phyloP scores from a whole-genome alignment of 2,329 filamentous ascomycete species.

The Pseudogymnoascus destructans region DNA sequence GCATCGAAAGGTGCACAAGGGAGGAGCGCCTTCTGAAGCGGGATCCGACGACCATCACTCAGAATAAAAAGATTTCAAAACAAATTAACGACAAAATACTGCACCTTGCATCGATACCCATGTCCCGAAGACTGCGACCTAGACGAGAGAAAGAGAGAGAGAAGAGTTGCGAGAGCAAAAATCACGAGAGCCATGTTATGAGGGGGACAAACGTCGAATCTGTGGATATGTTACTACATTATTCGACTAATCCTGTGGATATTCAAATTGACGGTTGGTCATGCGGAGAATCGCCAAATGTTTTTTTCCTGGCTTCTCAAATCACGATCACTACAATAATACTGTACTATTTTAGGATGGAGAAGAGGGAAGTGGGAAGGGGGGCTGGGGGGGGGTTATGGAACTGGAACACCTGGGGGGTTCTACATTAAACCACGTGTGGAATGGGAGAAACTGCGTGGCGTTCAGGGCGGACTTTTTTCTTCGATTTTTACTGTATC shows the following conservation, averaged over 20 bases:
- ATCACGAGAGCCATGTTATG: constrained; percentile 1
- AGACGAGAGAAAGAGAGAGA: neutral
- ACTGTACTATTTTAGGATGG: constrained; percentile 5
- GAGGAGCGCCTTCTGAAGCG: constrained; percentile 50
- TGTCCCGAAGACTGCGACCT: neutral
- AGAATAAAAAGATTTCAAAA: constrained; percentile 29
- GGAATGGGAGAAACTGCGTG: neutral
- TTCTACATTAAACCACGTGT: neutral
- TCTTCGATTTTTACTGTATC: neutral
- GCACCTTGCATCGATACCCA: constrained; percentile 4
- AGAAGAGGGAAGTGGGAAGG: neutral
- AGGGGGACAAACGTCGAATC: neutral
- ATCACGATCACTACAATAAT: constrained; percentile 9
- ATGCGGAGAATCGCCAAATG: neutral
- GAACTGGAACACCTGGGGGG: neutral
- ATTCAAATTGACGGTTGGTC: neutral
- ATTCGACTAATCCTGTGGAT: neutral
- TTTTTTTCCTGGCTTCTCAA: neutral
- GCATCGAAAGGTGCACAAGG: constrained; percentile 93
- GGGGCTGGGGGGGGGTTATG: neutral
- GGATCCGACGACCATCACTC: constrained; percentile 48
- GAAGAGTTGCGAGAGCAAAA: neutral
- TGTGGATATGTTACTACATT: neutral
- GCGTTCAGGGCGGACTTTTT: neutral
- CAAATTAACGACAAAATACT: neutral